Evolutionary conservation across 106 monocot genomes (phyloP).

Genomic region (Platanthera guangdongensis): DNA sequence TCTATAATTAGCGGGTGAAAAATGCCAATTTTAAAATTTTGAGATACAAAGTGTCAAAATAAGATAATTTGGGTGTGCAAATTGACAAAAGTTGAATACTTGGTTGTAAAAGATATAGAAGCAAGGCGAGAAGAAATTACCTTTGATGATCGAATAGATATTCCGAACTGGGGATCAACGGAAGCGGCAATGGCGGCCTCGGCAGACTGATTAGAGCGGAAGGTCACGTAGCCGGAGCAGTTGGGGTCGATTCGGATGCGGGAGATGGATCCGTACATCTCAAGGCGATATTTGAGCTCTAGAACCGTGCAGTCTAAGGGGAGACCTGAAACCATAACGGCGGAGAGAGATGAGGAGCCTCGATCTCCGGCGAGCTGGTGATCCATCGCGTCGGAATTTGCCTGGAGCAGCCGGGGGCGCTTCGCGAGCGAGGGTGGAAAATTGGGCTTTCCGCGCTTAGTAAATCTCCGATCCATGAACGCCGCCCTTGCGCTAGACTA

Average conservation of each 20-base stretch:
- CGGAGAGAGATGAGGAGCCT: slow-evolving; percentile 22
- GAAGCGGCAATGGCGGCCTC: slow-evolving; percentile 58
- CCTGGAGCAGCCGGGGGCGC: not conserved
- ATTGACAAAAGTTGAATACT: not conserved
- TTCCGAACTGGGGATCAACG: slow-evolving; percentile 35
- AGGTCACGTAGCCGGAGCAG: slow-evolving; percentile 53
- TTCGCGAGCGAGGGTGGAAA: not conserved
- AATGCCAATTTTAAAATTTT: too few relatives aligned
- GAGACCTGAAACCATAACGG: slow-evolving; percentile 60
- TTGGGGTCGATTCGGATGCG: slow-evolving; percentile 52
- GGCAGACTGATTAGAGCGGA: slow-evolving; percentile 46
- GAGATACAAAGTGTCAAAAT: too few relatives aligned
- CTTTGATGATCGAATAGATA: slow-evolving; percentile 40
- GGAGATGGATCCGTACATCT: slow-evolving; percentile 71
- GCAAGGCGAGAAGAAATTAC: slow-evolving; percentile 12
- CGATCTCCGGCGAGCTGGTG: slow-evolving; percentile 2
- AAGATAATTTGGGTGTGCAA: too few relatives aligned
- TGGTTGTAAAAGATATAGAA: not conserved
- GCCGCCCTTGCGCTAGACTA: not conserved
- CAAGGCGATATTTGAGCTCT: slow-evolving; percentile 72
- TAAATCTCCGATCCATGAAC: not conserved
- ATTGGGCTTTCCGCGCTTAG: not conserved
- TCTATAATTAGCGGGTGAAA: too few relatives aligned
- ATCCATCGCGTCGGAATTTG: not conserved
- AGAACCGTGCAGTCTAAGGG: slow-evolving; percentile 64